Evolutionary conservation across 2,329 filamentous ascomycete genomes (phyloP), one percentile per base, ranked within the genome.

Genomic region (Raffaelea arxii): DNA sequence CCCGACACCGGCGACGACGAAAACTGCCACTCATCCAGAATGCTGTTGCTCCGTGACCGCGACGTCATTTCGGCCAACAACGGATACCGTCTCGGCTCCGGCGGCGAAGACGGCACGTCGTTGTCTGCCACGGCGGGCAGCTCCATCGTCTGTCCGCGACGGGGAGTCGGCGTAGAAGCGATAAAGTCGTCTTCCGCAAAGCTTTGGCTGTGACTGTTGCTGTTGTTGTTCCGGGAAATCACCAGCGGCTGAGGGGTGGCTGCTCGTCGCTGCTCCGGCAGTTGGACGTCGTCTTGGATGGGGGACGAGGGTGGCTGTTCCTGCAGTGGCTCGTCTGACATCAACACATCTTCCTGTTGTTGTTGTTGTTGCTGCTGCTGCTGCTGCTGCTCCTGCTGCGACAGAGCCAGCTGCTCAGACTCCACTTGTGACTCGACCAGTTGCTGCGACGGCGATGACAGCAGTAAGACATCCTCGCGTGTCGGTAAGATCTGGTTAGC

Each of bases 91-190:
- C 74, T 69, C 0, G 72, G 69, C 47, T 76, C 68, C 1, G 75
- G 76, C 5, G 78, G 77, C 1, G 78, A 81, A 6, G 77, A 81
- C 10, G 76, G 73, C 4, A 73, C 68, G 43, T 78, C 71, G 18
- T 63, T 62, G 36, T 73, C 68, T 24, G 66, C 62, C n/a, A 67
- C 62, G 1, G 27, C 27, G 16, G 70, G 64, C 35, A 79, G 62
- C 2, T 65, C 58, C n/a, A 73, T 49, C 4, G 70, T 57, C 51
- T 77, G 72, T 21, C 74, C 74, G 27, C 76, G 72, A 41, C 75
- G 67, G 4, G 75, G 79, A 1, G 79, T 82, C 1, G 79, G 79
- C 0, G 78, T 82, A 6, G 72, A 78, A 19, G 69, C 72, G 27
- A 81, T 66, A 47, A 71, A 72, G n/a, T 76, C 70, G 39, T 75